Conservation (phyloP, 2,329 filamentous ascomycete species). For the Dissoconium aciculare region DNA sequence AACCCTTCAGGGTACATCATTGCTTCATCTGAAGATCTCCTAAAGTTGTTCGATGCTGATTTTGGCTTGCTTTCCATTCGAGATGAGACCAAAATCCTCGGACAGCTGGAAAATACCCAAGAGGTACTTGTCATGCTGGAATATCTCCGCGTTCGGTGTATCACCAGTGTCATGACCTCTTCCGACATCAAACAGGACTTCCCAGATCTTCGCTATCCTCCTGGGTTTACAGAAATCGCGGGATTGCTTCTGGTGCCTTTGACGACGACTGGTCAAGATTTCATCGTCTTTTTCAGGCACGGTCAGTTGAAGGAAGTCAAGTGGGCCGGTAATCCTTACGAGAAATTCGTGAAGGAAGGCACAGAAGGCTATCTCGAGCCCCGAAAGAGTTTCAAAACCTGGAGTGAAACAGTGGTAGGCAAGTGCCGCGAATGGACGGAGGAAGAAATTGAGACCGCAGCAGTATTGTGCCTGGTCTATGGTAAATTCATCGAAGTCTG, state of each 20-base stretch:
- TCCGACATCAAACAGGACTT: slow-evolving; percentile 66
- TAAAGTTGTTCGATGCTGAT: slow-evolving; percentile 75
- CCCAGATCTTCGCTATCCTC: slow-evolving; percentile 62
- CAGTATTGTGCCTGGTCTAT: slow-evolving; percentile 75
- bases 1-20: slow-evolving; percentile 85
- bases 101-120: slow-evolving; percentile 58
- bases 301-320: slow-evolving; percentile 62
- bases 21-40: slow-evolving; percentile 69
- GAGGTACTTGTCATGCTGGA: slow-evolving; percentile 74
- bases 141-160: slow-evolving; percentile 60
- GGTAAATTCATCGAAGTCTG: slow-evolving; percentile 85
- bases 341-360: slow-evolving; percentile 58
- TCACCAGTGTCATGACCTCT: slow-evolving; percentile 62
- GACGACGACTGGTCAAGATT: slow-evolving; percentile 60
- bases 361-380: slow-evolving; percentile 64
- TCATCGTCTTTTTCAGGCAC: slow-evolving; percentile 81
- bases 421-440: slow-evolving; percentile 80
- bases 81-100: slow-evolving; percentile 79
- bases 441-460: slow-evolving; percentile 77
- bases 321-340: slow-evolving; percentile 78
- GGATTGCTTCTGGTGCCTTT: slow-evolving; percentile 71
- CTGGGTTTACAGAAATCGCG: slow-evolving; percentile 63
- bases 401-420: slow-evolving; percentile 67
- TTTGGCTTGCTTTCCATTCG: slow-evolving; percentile 72
- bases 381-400: slow-evolving; percentile 61